These are phyloP conservation scores for Allantophomopsis lycopodina DNA, from an alignment of 2,329 filamentous ascomycete species.

Conservation along the genomic window DNA sequence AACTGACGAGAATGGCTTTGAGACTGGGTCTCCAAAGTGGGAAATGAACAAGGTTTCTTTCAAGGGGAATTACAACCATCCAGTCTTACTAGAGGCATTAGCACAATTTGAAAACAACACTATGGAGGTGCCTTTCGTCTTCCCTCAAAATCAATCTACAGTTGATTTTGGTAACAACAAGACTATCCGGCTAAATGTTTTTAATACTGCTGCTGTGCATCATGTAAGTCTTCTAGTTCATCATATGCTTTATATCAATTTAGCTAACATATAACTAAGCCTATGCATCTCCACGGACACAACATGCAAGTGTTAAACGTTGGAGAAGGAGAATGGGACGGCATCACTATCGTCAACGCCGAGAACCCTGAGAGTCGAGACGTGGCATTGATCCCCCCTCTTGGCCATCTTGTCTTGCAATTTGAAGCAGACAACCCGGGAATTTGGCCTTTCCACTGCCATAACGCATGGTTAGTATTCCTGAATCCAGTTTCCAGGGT, in stretches of 20 bases:
- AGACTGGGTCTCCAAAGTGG: conserved; percentile 25
- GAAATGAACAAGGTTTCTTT: conserved; percentile 34
- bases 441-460: conserved; percentile 20
- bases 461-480: conserved; percentile 24
- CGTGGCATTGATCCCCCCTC: conserved; percentile 28
- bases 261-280: conserved; percentile 7
- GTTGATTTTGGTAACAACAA: conserved; percentile 15
- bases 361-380: conserved; percentile 37
- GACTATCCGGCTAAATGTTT: conserved; percentile 1
- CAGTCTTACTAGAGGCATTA: conserved; percentile 29
- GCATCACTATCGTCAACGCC: conserved; percentile 12
- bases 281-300: conserved; percentile 35
- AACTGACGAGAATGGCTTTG: no score
- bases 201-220: conserved; percentile 23
- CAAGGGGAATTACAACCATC: conserved; percentile 43
- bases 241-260: no score
- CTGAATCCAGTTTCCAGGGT: conserved; percentile 28
- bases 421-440: conserved; percentile 20
- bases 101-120: no score
- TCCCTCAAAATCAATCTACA: no score
- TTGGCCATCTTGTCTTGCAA: conserved; percentile 16
- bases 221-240: conserved; percentile 43
- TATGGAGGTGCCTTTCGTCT: no score
- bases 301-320: conserved; percentile 31
- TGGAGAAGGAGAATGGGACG: conserved; percentile 27